These are phyloP conservation scores for Torulaspora gathmanii DNA, from an alignment of 805 yeast species.

Conservation along the genomic window DNA sequence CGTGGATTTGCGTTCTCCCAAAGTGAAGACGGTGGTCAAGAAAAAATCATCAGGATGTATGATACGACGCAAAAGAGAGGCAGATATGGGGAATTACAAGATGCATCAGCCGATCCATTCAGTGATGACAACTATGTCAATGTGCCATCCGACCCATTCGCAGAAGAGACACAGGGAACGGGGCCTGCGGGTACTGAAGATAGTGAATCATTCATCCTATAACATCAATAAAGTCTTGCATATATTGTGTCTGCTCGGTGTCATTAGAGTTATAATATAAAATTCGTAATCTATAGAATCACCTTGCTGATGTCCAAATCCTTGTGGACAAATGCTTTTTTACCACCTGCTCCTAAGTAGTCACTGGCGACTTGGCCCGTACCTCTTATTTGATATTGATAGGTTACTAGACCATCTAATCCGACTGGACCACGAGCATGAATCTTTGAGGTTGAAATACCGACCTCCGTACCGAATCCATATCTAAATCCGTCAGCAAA, in stretches of 20 bases:
- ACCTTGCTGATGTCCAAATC: slow-evolving; percentile 43
- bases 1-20: slow-evolving; percentile 98
- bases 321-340: slow-evolving; percentile 69
- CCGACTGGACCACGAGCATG: slow-evolving; percentile 99
- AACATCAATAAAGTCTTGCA: slow-evolving; percentile 1
- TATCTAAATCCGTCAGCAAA: slow-evolving; percentile 98
- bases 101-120: slow-evolving; percentile 37
- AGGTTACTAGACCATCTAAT: slow-evolving; percentile 90
- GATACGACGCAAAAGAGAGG: slow-evolving; percentile 88
- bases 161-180: slow-evolving; percentile 11
- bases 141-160: slow-evolving; percentile 15
- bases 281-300: slow-evolving; percentile 17
- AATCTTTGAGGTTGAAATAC: slow-evolving; percentile 92
- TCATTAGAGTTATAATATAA: not conserved
- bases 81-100: slow-evolving; percentile 57
- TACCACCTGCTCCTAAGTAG: slow-evolving; percentile 90
- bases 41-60: slow-evolving; percentile 83
- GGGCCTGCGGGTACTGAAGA: slow-evolving; percentile 3
- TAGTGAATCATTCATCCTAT: slow-evolving; percentile 6
- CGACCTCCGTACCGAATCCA: slow-evolving; percentile 98
- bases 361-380: slow-evolving; percentile 90
- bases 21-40: slow-evolving; percentile 86
- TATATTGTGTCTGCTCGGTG: not conserved
- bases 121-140: slow-evolving; percentile 20
- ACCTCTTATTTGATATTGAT: slow-evolving; percentile 90